These are phyloP conservation scores for Alternaria brassicicola DNA, from an alignment of 2,329 filamentous ascomycete genomes.

Conservation along the genomic window DNA sequence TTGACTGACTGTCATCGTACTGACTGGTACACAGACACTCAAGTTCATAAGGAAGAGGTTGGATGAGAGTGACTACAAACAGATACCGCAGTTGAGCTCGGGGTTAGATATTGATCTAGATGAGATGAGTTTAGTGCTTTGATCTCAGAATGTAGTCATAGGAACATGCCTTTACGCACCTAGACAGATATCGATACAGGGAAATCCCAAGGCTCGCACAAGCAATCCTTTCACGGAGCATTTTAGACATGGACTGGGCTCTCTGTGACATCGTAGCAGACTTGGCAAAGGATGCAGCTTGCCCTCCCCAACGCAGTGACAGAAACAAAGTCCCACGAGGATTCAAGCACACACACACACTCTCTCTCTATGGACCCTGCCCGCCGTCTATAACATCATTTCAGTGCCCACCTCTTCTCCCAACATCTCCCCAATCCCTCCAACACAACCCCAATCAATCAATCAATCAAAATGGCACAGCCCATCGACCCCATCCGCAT, in stretches of 20 bases:
- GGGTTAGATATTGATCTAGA: conserved; percentile 53
- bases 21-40: conserved; percentile 35
- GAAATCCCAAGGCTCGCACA: not conserved
- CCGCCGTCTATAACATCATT: not conserved
- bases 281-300: not conserved
- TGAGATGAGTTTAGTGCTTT: conserved; percentile 37
- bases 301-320: not conserved
- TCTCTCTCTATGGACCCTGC: not conserved
- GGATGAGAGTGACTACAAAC: conserved; percentile 50
- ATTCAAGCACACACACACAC: not conserved
- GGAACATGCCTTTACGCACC: not conserved
- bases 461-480: not conserved
- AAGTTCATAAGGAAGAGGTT: conserved; percentile 50
- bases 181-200: not conserved
- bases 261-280: not conserved
- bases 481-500: conserved; percentile 1
- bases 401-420: not conserved
- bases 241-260: not conserved
- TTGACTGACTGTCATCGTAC: not conserved
- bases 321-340: not conserved
- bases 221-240: not conserved
- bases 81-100: conserved; percentile 54
- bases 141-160: not conserved
- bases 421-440: too few species aligned
- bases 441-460: not conserved